Conservation (phyloP, 208 protist genomes). For the Leptomonas seymouri region DNA sequence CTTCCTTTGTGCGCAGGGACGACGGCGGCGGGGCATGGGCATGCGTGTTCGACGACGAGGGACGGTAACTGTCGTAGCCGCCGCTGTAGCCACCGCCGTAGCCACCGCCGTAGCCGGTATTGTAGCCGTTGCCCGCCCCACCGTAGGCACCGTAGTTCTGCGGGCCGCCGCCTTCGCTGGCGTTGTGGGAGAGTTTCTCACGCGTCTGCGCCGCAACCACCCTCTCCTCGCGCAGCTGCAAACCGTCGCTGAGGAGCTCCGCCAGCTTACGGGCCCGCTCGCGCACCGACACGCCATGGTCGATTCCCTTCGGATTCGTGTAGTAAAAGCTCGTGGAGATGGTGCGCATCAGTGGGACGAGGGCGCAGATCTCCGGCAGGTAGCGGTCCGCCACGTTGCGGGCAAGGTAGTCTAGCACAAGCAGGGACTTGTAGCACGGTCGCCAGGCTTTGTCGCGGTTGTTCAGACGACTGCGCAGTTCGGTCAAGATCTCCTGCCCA, state of each 20-base stretch:
- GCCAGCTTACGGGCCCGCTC: slow-evolving; percentile 84
- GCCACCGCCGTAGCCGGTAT: slow-evolving; percentile 13
- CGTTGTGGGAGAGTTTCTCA: slow-evolving; percentile 62
- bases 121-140: slow-evolving; percentile 29
- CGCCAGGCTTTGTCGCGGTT: slow-evolving; percentile 87
- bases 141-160: slow-evolving; percentile 29
- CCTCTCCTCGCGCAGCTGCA: slow-evolving; percentile 80
- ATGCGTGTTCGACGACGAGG: slow-evolving; percentile 8
- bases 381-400: slow-evolving; percentile 69
- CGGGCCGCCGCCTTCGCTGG: slow-evolving; percentile 38
- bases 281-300: slow-evolving; percentile 88
- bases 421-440: slow-evolving; percentile 87
- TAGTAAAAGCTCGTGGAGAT: slow-evolving; percentile 87
- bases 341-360: slow-evolving; percentile 62
- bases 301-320: slow-evolving; percentile 84
- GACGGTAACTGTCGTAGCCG: slow-evolving; percentile 34
- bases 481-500: slow-evolving; percentile 72
- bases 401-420: slow-evolving; percentile 86
- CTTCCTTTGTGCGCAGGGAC: slow-evolving; percentile 59
- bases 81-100: not conserved
- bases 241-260: slow-evolving; percentile 80
- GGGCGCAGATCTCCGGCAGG: slow-evolving; percentile 73
- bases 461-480: slow-evolving; percentile 81
- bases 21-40: slow-evolving; percentile 3
- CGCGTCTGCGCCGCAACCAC: slow-evolving; percentile 69